Percentiles rank a stretch among this genome's conserved stretches.
Conservation (phyloP, 306 rosid species). For the Dicorynia guianensis region DNA sequence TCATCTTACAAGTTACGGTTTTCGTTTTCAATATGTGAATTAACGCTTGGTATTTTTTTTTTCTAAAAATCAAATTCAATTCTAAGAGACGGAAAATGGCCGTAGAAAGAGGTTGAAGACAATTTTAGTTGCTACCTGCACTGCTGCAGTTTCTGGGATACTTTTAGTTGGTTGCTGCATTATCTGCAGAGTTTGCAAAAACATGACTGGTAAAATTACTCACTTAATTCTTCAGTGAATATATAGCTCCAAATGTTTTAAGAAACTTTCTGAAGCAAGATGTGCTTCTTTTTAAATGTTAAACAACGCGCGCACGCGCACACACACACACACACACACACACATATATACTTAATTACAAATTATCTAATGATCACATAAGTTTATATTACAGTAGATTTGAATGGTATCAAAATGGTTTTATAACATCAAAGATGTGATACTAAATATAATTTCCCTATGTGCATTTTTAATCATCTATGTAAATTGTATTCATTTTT, state of each 20-base stretch:
- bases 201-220: not conserved
- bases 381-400: not conserved
- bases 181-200: not conserved
- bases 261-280: too few relatives aligned
- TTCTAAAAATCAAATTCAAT: not conserved
- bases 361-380: not conserved
- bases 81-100: not conserved
- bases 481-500: not conserved
- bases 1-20: not conserved
- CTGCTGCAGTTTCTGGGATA: not conserved
- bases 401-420: not conserved
- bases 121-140: not conserved
- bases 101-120: not conserved
- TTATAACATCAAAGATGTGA: not conserved
- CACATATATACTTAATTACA: too few relatives aligned
- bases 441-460: not conserved
- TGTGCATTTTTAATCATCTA: not conserved
- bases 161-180: not conserved
- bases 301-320: not conserved
- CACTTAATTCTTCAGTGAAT: not conserved
- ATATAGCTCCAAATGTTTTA: too few relatives aligned
- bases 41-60: too few relatives aligned
- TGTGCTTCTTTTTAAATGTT: too few relatives aligned
- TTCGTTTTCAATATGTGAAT: not conserved
- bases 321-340: too few relatives aligned